Evolutionary conservation across 2,329 filamentous ascomycete genomes (phyloP).

Genomic region (Orbilia javanica): DNA sequence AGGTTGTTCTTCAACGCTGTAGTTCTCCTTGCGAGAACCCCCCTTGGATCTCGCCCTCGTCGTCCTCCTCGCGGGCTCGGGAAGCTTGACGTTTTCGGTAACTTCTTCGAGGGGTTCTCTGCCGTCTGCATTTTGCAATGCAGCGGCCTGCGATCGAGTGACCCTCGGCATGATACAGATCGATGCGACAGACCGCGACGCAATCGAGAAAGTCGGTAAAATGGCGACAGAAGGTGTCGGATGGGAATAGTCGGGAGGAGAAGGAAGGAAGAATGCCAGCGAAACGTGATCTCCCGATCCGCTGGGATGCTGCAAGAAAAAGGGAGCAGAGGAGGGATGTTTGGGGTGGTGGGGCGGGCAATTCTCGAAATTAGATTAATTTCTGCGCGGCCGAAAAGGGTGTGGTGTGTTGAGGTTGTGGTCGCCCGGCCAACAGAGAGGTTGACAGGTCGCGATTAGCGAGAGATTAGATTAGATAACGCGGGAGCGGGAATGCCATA

Average conservation of each 20-base stretch:
- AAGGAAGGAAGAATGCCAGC: background rate
- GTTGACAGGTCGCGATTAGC: conserved; percentile 20
- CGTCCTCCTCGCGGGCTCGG: conserved; percentile 11
- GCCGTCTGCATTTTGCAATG: conserved; percentile 20
- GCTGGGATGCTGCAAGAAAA: conserved; percentile 29
- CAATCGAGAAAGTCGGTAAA: conserved; percentile 7
- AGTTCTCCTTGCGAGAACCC: conserved; percentile 45
- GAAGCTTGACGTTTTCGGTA: conserved; percentile 26
- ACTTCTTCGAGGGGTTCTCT: conserved; percentile 54
- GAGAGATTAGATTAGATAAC: conserved; percentile 44
- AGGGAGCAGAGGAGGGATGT: conserved; percentile 1
- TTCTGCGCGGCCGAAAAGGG: background rate
- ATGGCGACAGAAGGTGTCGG: background rate
- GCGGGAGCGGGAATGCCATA: conserved; percentile 36
- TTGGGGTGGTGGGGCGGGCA: conserved; percentile 5
- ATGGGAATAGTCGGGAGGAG: background rate
- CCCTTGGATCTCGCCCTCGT: conserved; percentile 45
- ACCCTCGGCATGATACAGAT: conserved; percentile 37
- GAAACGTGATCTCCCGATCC: conserved; percentile 29
- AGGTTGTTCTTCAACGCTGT: conserved; percentile 10
- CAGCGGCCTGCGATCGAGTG: conserved; percentile 48
- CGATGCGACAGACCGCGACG: conserved; percentile 20
- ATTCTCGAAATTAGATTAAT: conserved; percentile 46
- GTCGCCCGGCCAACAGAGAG: conserved; percentile 23
- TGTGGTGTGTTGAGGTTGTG: conserved; percentile 25